Conservation (phyloP, 495 filamentous ascomycete genomes). For the Talaromyces proteolyticus region DNA sequence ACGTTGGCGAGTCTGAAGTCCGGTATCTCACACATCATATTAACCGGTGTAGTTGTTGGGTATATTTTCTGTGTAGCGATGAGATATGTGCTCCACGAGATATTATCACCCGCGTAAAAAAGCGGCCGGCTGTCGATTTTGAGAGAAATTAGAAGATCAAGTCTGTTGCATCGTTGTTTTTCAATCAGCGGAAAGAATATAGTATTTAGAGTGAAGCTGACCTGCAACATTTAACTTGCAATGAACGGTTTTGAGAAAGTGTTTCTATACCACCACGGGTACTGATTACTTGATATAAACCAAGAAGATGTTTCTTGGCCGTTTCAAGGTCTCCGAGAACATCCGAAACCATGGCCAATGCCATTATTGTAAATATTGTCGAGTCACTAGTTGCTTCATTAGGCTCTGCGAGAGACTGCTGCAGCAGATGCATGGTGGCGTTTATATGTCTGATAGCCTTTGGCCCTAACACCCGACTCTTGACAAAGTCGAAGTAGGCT, state of each 20-base stretch:
- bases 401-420: neutral
- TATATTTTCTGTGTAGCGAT: neutral
- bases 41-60: neutral
- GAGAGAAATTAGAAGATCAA: neutral
- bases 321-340: neutral
- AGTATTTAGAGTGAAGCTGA: too few relatives aligned
- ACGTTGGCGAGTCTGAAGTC: neutral
- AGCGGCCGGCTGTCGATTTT: neutral
- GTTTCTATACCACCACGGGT: neutral
- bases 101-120: neutral
- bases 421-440: neutral
- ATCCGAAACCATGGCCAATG: neutral
- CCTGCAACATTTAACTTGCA: neutral
- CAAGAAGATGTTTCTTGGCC: neutral
- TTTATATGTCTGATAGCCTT: neutral
- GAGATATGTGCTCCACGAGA: neutral
- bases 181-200: neutral
- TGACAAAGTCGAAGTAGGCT: neutral
- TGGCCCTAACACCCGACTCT: neutral
- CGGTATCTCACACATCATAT: neutral
- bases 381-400: neutral
- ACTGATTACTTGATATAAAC: neutral
- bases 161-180: neutral
- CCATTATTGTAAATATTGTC: neutral
- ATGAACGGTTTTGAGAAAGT: neutral